These are phyloP conservation scores for Candida mattraensis DNA, from an alignment of 805 yeast genomes.

Conservation along the genomic window DNA sequence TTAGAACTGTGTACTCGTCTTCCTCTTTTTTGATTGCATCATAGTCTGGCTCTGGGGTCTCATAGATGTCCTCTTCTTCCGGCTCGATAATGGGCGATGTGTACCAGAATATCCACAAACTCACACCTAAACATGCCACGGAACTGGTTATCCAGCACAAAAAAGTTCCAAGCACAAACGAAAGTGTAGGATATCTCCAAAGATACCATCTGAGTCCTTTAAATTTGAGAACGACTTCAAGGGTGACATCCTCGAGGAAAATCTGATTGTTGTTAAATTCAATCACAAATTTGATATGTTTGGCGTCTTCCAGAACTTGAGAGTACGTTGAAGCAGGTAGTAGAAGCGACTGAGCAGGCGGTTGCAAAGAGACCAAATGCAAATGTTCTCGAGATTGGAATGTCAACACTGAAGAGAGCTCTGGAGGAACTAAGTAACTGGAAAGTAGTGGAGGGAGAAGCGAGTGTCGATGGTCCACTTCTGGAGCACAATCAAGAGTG, in stretches of 20 bases:
- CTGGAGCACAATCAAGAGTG: slow-evolving; percentile 10
- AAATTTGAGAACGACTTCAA: slow-evolving; percentile 37
- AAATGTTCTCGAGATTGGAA: slow-evolving; percentile 8
- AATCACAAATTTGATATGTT: slow-evolving; percentile 21
- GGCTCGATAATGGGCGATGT: slow-evolving; percentile 1
- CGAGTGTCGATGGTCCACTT: slow-evolving; percentile 5
- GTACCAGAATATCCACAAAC: slow-evolving; percentile 28
- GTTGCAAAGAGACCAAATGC: slow-evolving; percentile 9
- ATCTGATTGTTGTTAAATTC: slow-evolving; percentile 23
- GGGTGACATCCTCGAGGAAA: slow-evolving; percentile 14
- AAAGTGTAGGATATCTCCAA: slow-evolving; percentile 34
- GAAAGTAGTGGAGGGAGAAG: slow-evolving; percentile 18
- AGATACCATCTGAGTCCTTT: slow-evolving; percentile 43
- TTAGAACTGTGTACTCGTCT: slow-evolving; percentile 4
- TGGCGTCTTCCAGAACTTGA: slow-evolving; percentile 7
- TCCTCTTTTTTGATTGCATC: slow-evolving; percentile 13
- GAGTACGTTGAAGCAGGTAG: slow-evolving; percentile 4
- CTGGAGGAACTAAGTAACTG: slow-evolving; percentile 16
- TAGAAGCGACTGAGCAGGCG: slow-evolving; percentile 12
- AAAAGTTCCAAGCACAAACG: slow-evolving; percentile 38
- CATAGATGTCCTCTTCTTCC: slow-evolving; percentile 3
- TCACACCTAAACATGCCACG: slow-evolving; percentile 30
- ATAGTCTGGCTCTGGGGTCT: slow-evolving; percentile 2
- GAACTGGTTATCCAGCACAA: slow-evolving; percentile 40
- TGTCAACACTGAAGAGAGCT: slow-evolving; percentile 7